Evolutionary conservation across 805 yeast genomes (phyloP), one percentile per base, ranked within the genome.

Genomic region (Metschnikowia proteae): DNA sequence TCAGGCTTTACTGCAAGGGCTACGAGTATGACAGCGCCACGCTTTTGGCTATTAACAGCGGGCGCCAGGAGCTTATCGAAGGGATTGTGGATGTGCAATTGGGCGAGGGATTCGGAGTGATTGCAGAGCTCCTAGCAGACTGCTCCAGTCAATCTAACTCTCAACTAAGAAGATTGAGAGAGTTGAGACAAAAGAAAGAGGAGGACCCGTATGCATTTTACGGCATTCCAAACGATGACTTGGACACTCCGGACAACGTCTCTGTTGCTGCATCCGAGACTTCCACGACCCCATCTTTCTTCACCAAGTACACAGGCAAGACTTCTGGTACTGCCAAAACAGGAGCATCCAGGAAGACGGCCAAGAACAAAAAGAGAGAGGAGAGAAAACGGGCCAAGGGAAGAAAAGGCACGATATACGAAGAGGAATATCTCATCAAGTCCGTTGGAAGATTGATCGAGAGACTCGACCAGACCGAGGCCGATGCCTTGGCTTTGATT

Each of bases 371-470:
- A 56, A 87, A 96, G 65, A 81, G 99, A 56, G 97, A 92, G 67
- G 99, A 92, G 63, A 81, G 99, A 60, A 94, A 94, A 71, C 80
- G 83, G 51, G 99, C 99, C 2, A 82, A 96, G 59, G 99, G 99
- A 51, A 89, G 95, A 74, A 94, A 94, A 71, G 98, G 98, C 41
- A 92, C 97, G 5, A 86, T 94, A 22, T 94, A 94, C 61, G 99
- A 94, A 66, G 99, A 94, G 65, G 98, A 94, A 65, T 94, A 94
- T 65, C 78, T 94, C 48, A 84, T 94, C 42, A 82, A 81, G 57
- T 91, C 97, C 3, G 82, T 88, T 50, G 94, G 96, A 3, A 82
- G 99, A 63, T 76, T 94, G 63, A 68, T 89, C 31, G 97, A 89
- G 47, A 80, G 99, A 58, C 68, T 94, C 49, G 79, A 81, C 39